Percentiles rank a stretch among this genome's conserved stretches.
phyloP scores from a whole-genome alignment of 2,329 filamentous ascomycete genomes.

The Sphaerostilbella broomeana region DNA sequence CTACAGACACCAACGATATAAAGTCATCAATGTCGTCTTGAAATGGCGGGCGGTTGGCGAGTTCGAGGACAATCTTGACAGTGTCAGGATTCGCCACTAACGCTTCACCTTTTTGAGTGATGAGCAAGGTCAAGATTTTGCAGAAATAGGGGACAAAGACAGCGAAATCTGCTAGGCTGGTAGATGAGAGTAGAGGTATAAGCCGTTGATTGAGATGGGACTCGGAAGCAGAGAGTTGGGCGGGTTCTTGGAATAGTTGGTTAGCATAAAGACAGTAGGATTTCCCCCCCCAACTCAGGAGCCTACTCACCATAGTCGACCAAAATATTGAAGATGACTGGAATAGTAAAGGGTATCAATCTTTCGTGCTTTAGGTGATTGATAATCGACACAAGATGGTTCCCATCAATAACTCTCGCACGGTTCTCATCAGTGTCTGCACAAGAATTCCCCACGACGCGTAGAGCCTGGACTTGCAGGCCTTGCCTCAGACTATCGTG shows the following conservation, averaged over 20 bases:
- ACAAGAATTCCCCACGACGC: slow-evolving; percentile 56
- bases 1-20: slow-evolving; percentile 43
- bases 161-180: slow-evolving; percentile 34
- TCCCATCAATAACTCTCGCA: slow-evolving; percentile 44
- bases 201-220: slow-evolving; percentile 44
- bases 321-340: slow-evolving; percentile 56
- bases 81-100: slow-evolving; percentile 39
- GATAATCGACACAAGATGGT: slow-evolving; percentile 42
- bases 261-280: too few relatives aligned
- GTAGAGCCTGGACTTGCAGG: slow-evolving; percentile 49
- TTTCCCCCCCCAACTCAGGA: too few relatives aligned
- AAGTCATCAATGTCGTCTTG: slow-evolving; percentile 49
- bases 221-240: slow-evolving; percentile 49
- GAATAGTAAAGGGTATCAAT: slow-evolving; percentile 46
- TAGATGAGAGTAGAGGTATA: slow-evolving; percentile 42
- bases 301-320: slow-evolving; percentile 57
- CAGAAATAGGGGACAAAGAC: slow-evolving; percentile 46
- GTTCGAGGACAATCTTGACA: slow-evolving; percentile 41
- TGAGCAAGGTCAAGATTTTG: slow-evolving; percentile 50
- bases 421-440: slow-evolving; percentile 59
- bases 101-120: slow-evolving; percentile 45
- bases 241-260: slow-evolving; percentile 38
- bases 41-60: slow-evolving; percentile 37
- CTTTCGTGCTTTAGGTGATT: slow-evolving; percentile 40
- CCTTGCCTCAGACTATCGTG: slow-evolving; percentile 31